Conservation (phyloP, 257 asterid genomes). For the Gynochthodes officinalis region DNA sequence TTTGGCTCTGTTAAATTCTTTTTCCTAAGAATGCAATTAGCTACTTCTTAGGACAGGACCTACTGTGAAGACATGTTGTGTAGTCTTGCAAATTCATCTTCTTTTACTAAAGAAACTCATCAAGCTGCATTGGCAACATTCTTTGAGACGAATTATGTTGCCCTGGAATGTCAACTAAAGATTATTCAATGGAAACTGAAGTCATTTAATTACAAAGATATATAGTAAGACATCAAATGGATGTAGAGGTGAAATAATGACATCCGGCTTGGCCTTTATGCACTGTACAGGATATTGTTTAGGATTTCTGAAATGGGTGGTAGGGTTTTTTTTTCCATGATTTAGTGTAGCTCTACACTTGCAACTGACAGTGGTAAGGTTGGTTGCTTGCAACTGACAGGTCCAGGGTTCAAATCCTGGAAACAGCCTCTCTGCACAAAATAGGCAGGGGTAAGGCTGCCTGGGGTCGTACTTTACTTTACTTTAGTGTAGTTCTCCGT, state of each 20-base stretch:
- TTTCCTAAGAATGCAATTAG: not conserved
- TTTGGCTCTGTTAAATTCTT: slow-evolving; percentile 11
- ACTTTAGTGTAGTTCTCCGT: not conserved
- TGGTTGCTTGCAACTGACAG: too few species aligned
- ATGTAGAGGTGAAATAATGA: not conserved
- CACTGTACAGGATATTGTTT: not conserved
- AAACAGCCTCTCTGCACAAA: too few species aligned
- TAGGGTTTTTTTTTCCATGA: not conserved
- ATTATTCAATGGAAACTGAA: not conserved
- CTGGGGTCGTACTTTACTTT: too few species aligned
- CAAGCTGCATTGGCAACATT: not conserved
- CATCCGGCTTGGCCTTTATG: not conserved
- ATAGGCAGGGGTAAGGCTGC: too few species aligned
- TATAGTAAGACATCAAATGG: not conserved
- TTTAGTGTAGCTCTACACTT: too few species aligned
- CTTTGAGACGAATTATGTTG: not conserved
- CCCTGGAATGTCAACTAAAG: not conserved
- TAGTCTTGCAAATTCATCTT: not conserved
- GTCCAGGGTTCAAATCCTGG: too few species aligned
- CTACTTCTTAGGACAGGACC: not conserved
- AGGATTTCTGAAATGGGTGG: not conserved
- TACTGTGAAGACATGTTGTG: not conserved
- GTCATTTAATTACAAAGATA: not conserved
- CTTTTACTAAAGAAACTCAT: not conserved
- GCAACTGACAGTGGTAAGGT: too few species aligned